Base-by-base conservation (phyloP, 805 yeast species). In the Saccharomycopsis fibuligera region DNA sequence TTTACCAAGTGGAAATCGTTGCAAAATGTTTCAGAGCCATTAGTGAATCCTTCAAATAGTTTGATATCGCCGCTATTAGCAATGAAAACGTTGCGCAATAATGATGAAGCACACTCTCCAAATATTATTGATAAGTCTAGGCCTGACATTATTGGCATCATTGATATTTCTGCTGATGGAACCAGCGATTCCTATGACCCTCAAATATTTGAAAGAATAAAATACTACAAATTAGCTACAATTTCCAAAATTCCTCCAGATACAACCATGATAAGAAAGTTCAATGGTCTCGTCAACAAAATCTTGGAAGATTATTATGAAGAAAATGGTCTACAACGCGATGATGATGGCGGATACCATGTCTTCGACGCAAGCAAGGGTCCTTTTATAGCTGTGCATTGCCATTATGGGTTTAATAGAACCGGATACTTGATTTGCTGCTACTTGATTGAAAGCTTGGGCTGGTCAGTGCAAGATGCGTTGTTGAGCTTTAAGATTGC, bases 321-420 rank as follows among this genome's bases (percentile, higher is more conserved):
- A 3, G 56, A 53, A 30, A 41, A 47, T 6, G 44, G 27, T 19
- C n/a, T n/a, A n/a, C n/a, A n/a, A n/a, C n/a, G n/a, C n/a, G n/a
- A n/a, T n/a, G 14, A 25, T 3, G 56, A 24, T 21, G 41, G 47
- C 33, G 19, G 58, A 56, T 16, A 76, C 76, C n/a, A n/a, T n/a
- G n/a, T n/a, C n/a, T n/a, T n/a, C n/a, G n/a, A n/a, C n/a, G n/a
- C n/a, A n/a, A n/a, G n/a, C n/a, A n/a, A n/a, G n/a, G n/a, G n/a
- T n/a, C n/a, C n/a, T n/a, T n/a, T n/a, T n/a, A 4, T 63, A 5
- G 87, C 75, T 0, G 83, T 85, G 5, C 93, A 85, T 62, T 84
- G 93, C 60, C 93, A 84, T 61, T 84, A 84, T 59, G 93, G 91
- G 4, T 86, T 83, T 64, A 84, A 84, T 61, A 67, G 91, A 49